Conservation (phyloP, 768 basidiomycete genomes). For the Suillus discolor region DNA sequence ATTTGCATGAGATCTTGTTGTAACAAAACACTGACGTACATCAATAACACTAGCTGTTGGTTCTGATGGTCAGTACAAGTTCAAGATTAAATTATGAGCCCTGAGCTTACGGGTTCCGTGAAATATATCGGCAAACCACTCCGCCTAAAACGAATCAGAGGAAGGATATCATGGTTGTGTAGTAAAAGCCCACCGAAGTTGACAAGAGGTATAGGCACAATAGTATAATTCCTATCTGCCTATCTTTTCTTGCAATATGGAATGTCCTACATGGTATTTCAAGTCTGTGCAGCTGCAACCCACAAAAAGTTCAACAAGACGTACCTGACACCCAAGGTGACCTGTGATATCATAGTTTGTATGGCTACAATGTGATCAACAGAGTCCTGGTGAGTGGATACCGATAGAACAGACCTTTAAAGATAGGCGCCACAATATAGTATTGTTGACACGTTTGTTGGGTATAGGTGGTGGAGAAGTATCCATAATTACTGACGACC, state of each 20-base stretch:
- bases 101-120: neutral
- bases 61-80: neutral
- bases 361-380: slow-evolving; percentile 19
- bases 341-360: slow-evolving; percentile 66
- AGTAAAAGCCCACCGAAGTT: neutral
- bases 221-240: neutral
- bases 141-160: neutral
- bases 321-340: slow-evolving; percentile 64
- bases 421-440: slow-evolving; percentile 53
- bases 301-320: slow-evolving; percentile 36
- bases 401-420: slow-evolving; percentile 52
- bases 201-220: neutral
- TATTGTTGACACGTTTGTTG: slow-evolving; percentile 46
- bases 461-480: slow-evolving; percentile 56
- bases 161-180: neutral
- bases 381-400: neutral
- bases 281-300: neutral
- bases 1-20: slow-evolving; percentile 30
- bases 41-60: neutral
- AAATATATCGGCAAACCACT: neutral
- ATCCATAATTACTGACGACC: slow-evolving; percentile 57
- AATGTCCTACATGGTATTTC: neutral
- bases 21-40: slow-evolving; percentile 27
- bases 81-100: neutral
- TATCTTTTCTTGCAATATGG: neutral